Percentiles rank a stretch among this genome's conserved stretches.
Evolutionary conservation across 305 asterid genomes (phyloP).

Genomic region (Caryopteris hybrid): DNA sequence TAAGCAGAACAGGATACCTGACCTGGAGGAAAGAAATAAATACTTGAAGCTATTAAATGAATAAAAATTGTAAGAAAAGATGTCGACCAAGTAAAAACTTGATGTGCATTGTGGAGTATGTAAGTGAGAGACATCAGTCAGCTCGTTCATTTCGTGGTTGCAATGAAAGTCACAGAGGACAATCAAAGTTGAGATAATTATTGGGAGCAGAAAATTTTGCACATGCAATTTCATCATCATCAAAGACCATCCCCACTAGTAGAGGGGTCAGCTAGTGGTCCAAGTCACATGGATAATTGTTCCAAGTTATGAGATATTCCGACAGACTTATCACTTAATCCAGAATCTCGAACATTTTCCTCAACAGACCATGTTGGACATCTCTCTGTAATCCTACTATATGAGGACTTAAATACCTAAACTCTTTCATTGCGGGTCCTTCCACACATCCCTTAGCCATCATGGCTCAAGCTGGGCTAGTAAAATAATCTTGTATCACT

Average conservation of each 20-base stretch:
- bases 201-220: neutral
- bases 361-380: neutral
- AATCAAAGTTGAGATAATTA: conserved; percentile 2
- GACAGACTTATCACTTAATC: neutral
- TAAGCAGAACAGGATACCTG: conserved; percentile 91
- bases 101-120: neutral
- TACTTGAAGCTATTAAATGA: neutral
- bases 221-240: neutral
- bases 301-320: no score
- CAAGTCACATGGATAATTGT: no score
- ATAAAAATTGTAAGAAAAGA: neutral
- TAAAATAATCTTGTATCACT: neutral
- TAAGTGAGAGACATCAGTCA: neutral
- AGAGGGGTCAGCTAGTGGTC: no score
- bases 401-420: neutral
- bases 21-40: conserved; percentile 41
- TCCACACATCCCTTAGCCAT: neutral
- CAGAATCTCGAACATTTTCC: neutral
- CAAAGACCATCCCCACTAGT: neutral
- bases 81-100: conserved; percentile 7
- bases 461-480: neutral
- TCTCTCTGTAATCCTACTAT: neutral
- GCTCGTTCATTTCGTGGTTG: neutral
- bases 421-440: neutral
- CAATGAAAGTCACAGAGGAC: neutral